Conservation (phyloP, 2,329 filamentous ascomycete genomes). For the Pyricularia grisea region DNA sequence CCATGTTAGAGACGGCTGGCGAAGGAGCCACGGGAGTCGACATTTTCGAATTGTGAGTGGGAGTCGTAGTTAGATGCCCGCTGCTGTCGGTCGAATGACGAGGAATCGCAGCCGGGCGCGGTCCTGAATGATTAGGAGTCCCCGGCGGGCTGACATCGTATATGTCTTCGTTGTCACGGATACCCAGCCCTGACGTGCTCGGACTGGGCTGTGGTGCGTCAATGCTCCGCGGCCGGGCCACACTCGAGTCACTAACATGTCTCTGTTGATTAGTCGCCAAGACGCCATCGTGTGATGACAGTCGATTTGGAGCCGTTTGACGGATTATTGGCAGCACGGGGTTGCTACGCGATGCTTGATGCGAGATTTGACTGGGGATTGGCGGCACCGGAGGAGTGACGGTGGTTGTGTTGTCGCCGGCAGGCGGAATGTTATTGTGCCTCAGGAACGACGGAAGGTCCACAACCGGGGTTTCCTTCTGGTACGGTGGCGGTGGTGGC, state of each 20-base stretch:
- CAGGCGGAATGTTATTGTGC: constrained; percentile 21
- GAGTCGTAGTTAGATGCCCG: constrained; percentile 8
- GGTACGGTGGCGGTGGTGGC: constrained; percentile 74
- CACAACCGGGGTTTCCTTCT: constrained; percentile 47
- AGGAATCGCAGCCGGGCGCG: background rate
- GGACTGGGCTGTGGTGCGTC: constrained; percentile 9
- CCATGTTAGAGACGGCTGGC: background rate
- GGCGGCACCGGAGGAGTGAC: background rate
- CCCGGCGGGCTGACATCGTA: constrained; percentile 38
- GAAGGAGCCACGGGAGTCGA: background rate
- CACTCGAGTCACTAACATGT: constrained; percentile 24
- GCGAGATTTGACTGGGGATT: background rate
- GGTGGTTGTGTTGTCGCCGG: background rate
- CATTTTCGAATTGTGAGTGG: background rate
- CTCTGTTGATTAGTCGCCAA: constrained; percentile 17
- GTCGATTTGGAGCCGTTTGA: background rate
- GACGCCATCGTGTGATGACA: background rate
- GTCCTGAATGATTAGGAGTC: constrained; percentile 22
- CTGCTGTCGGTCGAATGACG: background rate
- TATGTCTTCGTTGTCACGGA: constrained; percentile 23
- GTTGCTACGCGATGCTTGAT: background rate
- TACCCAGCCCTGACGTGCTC: constrained; percentile 2
- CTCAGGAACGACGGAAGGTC: constrained; percentile 48
- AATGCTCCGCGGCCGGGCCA: background rate
- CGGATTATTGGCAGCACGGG: background rate